phyloP scores from a whole-genome alignment of 257 asterid genomes.

The Fraxinus cuspidata region DNA sequence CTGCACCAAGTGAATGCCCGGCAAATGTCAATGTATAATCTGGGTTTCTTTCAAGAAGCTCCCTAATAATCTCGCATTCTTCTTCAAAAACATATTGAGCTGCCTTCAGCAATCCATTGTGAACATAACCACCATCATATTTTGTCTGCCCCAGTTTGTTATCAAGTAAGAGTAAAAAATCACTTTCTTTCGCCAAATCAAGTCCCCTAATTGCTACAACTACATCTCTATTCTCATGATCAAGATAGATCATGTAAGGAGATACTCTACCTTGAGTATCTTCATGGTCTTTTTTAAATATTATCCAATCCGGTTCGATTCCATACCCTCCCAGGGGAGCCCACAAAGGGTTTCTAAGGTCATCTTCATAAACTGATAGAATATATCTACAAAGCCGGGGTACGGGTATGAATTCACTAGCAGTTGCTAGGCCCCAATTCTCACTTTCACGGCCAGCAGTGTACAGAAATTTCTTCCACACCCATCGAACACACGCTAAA shows the following conservation, averaged over 20 bases:
- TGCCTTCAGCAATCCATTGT: constrained; percentile 85
- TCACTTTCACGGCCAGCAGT: constrained; percentile 94
- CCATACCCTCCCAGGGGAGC: constrained; percentile 91
- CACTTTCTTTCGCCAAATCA: constrained; percentile 79
- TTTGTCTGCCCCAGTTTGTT: constrained; percentile 89
- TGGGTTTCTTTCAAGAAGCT: constrained; percentile 54
- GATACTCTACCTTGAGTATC: constrained; percentile 64
- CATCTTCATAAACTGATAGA: constrained; percentile 78
- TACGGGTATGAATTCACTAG: constrained; percentile 78
- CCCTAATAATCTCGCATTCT: constrained; percentile 59
- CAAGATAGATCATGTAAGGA: constrained; percentile 86
- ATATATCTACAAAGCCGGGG: constrained; percentile 78
- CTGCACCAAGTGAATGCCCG: constrained; percentile 97
- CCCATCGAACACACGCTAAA: constrained; percentile 92
- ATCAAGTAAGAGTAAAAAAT: constrained; percentile 72
- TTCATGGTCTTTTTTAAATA: constrained; percentile 53
- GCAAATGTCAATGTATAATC: constrained; percentile 75
- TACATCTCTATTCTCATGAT: constrained; percentile 70
- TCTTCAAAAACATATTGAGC: constrained; percentile 77
- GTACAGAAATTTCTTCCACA: constrained; percentile 87
- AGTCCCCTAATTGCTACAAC: constrained; percentile 87
- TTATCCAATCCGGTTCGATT: constrained; percentile 69
- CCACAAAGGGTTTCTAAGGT: constrained; percentile 70
- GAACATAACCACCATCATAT: constrained; percentile 92
- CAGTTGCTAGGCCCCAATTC: constrained; percentile 87